Evolutionary conservation across 1,284 basidiomycete genomes (phyloP).

Genomic region (Cryptococcus depauperatus): DNA sequence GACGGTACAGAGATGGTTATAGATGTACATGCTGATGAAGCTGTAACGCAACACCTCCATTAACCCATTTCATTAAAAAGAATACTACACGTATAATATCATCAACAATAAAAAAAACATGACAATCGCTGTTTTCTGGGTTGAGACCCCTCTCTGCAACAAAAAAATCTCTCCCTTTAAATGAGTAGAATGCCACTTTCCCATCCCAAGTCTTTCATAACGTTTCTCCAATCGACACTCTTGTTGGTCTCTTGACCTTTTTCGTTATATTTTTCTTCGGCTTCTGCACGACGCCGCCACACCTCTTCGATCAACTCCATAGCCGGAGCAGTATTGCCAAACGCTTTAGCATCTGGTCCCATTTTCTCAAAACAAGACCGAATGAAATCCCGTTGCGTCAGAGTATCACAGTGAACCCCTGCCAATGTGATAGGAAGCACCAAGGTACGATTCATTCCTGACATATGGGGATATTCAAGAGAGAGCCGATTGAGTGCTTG

Average conservation of each 20-base stretch:
- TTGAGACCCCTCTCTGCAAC: not conserved
- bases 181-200: slow-evolving; percentile 23
- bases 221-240: slow-evolving; percentile 17
- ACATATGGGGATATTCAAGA: slow-evolving; percentile 6
- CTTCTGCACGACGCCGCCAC: slow-evolving; percentile 48
- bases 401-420: slow-evolving; percentile 17
- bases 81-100: no score
- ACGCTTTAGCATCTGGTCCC: slow-evolving; percentile 48
- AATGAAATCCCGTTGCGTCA: slow-evolving; percentile 48
- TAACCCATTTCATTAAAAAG: no score
- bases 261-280: not conserved
- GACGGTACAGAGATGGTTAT: not conserved
- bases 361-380: slow-evolving; percentile 49
- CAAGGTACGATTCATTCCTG: slow-evolving; percentile 56
- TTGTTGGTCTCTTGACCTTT: not conserved
- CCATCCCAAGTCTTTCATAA: slow-evolving; percentile 22
- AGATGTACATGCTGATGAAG: not conserved
- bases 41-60: no score
- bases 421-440: slow-evolving; percentile 40
- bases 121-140: no score
- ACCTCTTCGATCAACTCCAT: slow-evolving; percentile 53
- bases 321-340: slow-evolving; percentile 58
- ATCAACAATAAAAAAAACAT: no score
- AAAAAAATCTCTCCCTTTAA: slow-evolving; percentile 1
- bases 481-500: slow-evolving; percentile 48